Percentiles rank a stretch among this genome's conserved stretches.
These are phyloP conservation scores for Scenedesmus sp. DNA, from an alignment of 163 green algal genomes.

Conservation along the genomic window DNA sequence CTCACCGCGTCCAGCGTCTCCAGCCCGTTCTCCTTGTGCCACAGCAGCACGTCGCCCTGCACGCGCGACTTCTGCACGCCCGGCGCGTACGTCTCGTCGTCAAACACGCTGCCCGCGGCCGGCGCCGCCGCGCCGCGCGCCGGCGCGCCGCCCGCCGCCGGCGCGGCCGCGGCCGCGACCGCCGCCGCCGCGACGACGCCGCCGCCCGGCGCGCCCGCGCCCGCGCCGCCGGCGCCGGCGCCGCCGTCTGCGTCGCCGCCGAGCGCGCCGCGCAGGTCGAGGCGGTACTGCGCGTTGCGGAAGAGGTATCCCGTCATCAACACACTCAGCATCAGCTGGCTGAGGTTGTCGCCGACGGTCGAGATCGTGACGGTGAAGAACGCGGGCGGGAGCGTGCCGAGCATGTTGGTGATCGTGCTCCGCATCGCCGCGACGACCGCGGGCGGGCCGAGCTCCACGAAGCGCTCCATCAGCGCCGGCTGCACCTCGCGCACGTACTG, in stretches of 20 bases:
- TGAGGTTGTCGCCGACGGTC: slow-evolving; percentile 78
- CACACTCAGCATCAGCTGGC: slow-evolving; percentile 90
- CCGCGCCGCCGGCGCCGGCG: neutral
- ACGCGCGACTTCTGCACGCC: slow-evolving; percentile 72
- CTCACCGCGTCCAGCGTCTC: slow-evolving; percentile 64
- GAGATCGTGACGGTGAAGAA: slow-evolving; percentile 85
- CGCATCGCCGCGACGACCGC: slow-evolving; percentile 81
- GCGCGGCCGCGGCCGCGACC: slow-evolving; percentile 34
- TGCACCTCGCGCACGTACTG: slow-evolving; percentile 80
- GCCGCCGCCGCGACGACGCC: neutral
- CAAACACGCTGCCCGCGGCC: slow-evolving; percentile 4
- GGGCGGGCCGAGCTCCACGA: slow-evolving; percentile 51
- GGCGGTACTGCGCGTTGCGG: slow-evolving; percentile 71
- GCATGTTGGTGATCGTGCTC: slow-evolving; percentile 87
- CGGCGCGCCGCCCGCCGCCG: slow-evolving; percentile 30
- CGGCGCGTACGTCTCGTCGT: slow-evolving; percentile 52
- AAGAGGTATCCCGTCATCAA: slow-evolving; percentile 96
- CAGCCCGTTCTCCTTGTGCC: slow-evolving; percentile 78
- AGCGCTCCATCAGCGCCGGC: slow-evolving; percentile 70
- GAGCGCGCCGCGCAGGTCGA: slow-evolving; percentile 55
- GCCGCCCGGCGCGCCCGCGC: neutral
- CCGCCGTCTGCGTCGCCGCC: too few species aligned
- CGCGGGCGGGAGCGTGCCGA: slow-evolving; percentile 81
- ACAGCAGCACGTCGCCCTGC: slow-evolving; percentile 86
- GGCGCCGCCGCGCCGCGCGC: neutral